These are phyloP conservation scores for Erodium chrysanthum DNA, from an alignment of 441 rosid genomes.

Conservation along the genomic window DNA sequence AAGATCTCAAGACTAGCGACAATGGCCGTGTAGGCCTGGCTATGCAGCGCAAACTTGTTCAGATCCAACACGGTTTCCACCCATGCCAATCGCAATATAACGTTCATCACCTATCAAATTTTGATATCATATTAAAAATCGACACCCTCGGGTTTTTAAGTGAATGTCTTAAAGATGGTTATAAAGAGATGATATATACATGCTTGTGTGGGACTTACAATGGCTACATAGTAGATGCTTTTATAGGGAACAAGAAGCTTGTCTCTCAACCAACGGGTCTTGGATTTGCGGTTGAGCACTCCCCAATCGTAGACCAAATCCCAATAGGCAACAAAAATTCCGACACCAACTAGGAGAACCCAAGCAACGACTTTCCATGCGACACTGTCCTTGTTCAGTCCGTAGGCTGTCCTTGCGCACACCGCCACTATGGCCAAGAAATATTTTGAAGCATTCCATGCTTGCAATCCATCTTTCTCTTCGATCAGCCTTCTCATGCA, in stretches of 20 bases:
- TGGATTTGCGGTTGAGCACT: constrained; percentile 40
- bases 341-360: constrained; percentile 41
- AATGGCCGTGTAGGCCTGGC: constrained; percentile 22
- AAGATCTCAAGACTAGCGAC: constrained; percentile 49
- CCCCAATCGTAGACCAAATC: constrained; percentile 73
- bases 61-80: constrained; percentile 41
- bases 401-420: constrained; percentile 43
- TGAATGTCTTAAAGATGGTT: too few species aligned
- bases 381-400: constrained; percentile 22
- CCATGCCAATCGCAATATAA: constrained; percentile 49
- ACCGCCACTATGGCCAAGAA: constrained; percentile 52
- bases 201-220: constrained; percentile 21
- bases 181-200: too few species aligned
- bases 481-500: constrained; percentile 52
- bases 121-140: too few species aligned
- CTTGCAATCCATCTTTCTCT: constrained; percentile 53
- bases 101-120: constrained; percentile 32
- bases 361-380: constrained; percentile 40
- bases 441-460: constrained; percentile 48
- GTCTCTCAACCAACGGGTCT: constrained; percentile 59
- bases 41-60: constrained; percentile 25
- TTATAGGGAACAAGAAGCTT: constrained; percentile 56
- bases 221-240: constrained; percentile 42
- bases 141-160: too few species aligned
- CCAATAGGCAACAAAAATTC: constrained; percentile 53